phyloP scores from a whole-genome alignment of 2,329 filamentous ascomycete genomes.

The Epichloe brachyelytri region DNA sequence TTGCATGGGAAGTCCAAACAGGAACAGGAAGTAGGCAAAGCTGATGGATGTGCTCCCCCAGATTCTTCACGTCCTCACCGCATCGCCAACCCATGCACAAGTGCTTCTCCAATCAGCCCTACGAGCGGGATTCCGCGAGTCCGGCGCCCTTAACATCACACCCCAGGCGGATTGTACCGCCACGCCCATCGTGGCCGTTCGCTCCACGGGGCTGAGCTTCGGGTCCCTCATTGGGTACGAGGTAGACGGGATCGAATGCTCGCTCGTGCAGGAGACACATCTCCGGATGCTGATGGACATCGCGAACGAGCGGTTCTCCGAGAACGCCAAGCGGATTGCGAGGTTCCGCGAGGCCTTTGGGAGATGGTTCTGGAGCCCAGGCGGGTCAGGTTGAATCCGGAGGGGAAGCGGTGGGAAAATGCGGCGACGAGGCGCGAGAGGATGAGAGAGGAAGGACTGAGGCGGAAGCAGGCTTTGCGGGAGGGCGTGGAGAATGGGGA shows the following conservation, averaged over 20 bases:
- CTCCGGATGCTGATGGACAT: conserved; percentile 54
- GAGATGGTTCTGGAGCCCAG: conserved; percentile 15
- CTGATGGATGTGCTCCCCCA: conserved; percentile 22
- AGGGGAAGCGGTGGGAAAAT: conserved; percentile 42
- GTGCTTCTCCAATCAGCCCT: conserved; percentile 62
- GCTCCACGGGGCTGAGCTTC: conserved; percentile 69
- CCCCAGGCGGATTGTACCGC: conserved; percentile 20
- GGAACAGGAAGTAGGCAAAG: conserved; percentile 55
- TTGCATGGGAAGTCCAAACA: conserved; percentile 34
- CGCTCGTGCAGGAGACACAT: conserved; percentile 53
- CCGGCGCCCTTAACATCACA: conserved; percentile 60
- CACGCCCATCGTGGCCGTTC: conserved; percentile 68
- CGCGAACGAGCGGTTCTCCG: conserved; percentile 60
- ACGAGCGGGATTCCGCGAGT: conserved; percentile 79
- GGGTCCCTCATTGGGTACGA: conserved; percentile 64
- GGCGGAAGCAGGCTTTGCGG: conserved; percentile 32
- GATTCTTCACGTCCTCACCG: conserved; percentile 81
- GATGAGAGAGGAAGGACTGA: conserved; percentile 46
- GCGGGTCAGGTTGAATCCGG: conserved; percentile 15
- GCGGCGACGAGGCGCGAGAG: conserved; percentile 36
- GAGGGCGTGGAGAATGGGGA: conserved; percentile 6
- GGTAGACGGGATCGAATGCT: conserved; percentile 23
- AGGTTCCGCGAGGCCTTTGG: conserved; percentile 45
- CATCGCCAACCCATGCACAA: conserved; percentile 64
- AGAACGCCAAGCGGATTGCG: conserved; percentile 55